A percentile compares a stretch with the other conserved stretches of the same genome.
Evolutionary conservation across 768 basidiomycete species (phyloP).

Genomic region (Rhodotorula kratochvilovae): DNA sequence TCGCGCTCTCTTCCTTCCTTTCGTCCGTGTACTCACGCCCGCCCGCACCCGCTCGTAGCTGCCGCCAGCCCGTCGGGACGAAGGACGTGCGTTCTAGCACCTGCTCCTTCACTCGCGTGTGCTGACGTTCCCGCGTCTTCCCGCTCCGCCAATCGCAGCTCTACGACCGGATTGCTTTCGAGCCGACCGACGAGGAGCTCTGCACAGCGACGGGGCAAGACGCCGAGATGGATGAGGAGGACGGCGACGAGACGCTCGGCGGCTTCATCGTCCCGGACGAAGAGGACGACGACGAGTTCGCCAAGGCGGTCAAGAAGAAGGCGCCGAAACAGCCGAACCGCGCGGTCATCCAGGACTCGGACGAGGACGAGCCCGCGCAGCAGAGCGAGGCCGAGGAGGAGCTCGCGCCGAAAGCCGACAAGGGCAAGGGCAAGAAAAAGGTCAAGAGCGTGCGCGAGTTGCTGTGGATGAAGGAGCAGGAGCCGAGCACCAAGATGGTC

Average conservation of each 20-base stretch:
- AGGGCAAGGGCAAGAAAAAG: constrained; percentile 25
- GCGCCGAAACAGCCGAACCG: constrained; percentile 28
- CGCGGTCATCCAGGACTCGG: constrained; percentile 29
- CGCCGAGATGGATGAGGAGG: constrained; percentile 19
- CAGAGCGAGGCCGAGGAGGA: constrained; percentile 28
- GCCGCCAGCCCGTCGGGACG: constrained; percentile 55
- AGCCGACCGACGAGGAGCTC: constrained; percentile 61
- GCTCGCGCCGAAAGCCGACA: constrained; percentile 2
- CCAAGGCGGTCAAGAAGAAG: constrained; percentile 37
- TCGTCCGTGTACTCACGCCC: too few relatives aligned
- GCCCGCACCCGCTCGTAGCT: constrained; percentile 68
- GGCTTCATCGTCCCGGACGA: constrained; percentile 37
- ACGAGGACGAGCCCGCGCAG: constrained; percentile 21
- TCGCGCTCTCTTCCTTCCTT: too few relatives aligned
- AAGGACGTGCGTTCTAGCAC: constrained; percentile 39
- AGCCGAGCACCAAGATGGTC: constrained; percentile 29
- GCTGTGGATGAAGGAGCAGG: constrained; percentile 4
- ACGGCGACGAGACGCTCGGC: constrained; percentile 21
- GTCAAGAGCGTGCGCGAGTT: constrained; percentile 12
- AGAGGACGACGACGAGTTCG: constrained; percentile 48
- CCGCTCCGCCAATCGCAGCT: constrained; percentile 41
- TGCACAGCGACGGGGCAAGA: constrained; percentile 33
- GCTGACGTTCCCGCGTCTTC: not conserved
- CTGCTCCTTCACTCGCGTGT: not conserved
- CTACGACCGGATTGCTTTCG: constrained; percentile 60